Evolutionary conservation across 2,329 filamentous ascomycete genomes (phyloP).

Genomic region (Ascochyta clinopodiicola): DNA sequence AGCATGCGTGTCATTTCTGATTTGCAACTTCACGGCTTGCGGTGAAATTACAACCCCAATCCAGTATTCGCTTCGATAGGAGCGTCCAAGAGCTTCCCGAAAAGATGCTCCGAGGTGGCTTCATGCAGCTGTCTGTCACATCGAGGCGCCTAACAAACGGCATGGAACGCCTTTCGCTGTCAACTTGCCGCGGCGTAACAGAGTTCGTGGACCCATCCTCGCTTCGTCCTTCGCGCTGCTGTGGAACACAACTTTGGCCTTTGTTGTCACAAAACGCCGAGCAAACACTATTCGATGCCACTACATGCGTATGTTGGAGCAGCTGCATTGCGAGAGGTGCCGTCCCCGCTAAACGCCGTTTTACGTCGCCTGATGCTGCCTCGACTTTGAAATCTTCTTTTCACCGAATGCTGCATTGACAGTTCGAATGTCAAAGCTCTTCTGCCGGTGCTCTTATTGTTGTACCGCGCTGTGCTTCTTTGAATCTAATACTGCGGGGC

Average conservation of each 20-base stretch:
- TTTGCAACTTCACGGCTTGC: conserved; percentile 1
- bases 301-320: background rate
- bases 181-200: background rate
- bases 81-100: conserved; percentile 24
- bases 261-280: conserved; percentile 18
- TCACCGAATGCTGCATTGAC: conserved; percentile 13
- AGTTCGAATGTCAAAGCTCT: conserved; percentile 5
- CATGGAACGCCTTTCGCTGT: conserved; percentile 5
- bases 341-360: background rate
- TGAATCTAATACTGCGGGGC: conserved; percentile 43
- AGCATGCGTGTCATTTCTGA: conserved; percentile 2
- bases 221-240: background rate
- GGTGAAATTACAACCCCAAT: conserved; percentile 21
- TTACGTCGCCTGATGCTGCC: conserved; percentile 10
- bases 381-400: background rate
- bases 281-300: background rate
- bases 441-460: conserved; percentile 6
- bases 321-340: background rate
- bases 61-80: conserved; percentile 10
- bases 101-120: conserved; percentile 33
- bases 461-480: conserved; percentile 2
- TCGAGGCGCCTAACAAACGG: background rate
- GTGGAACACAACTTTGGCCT: conserved; percentile 21
- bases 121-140: conserved; percentile 25
- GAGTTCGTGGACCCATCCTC: background rate